Evolutionary conservation across 768 basidiomycete species (phyloP), one percentile per base, ranked within the genome.

Genomic region (Hypholoma fasciculare): DNA sequence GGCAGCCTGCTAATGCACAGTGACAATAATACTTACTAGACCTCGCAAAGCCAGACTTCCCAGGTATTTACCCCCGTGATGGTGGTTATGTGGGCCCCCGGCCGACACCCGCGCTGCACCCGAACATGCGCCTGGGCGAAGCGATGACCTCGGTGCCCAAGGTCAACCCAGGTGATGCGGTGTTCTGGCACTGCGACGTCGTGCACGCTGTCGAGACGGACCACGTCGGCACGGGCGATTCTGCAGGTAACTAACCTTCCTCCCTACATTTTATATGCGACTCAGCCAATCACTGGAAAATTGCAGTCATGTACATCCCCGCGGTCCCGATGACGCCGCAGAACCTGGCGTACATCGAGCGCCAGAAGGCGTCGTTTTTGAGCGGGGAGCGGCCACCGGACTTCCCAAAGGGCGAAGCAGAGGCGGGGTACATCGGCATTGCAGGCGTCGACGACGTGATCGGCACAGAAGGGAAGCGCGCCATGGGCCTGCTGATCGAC

Each of bases 261-360:
- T 16, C 3, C 40, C 37, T 38, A 16, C 39, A 23, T 27, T 54
- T 4, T 11, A 12, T 48, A 16, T 14, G 48, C 19, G 4, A 23
- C 1, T 12, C 20, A 16, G 16, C 13, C 7, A 38, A 12, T 51
- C 12, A 20, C 37, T 43, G 44, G 54, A 67, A 36, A 64, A 20
- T 56, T n/a, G 9, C 62, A 82, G 89, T 91, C 47, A 88, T 92
- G 84, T 92, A 92, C 61, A 92, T 92, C 51, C 85, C 87, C 0
- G 84, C 90, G 6, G 83, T 87, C 9, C 89, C 89, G 0, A 73
- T 81, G 54, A 90, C 88, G 2, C 80, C 82, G 1, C 74, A 76
- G 61, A 90, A 90, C 67, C 74, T 75, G 39, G 76, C 71, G 13
- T 92, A 92, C 63, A 66, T 92, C 47, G 71, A 76, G 58, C 76